phyloP scores from a whole-genome alignment of 306 rosid genomes.

The Gastrolobium villosum region DNA sequence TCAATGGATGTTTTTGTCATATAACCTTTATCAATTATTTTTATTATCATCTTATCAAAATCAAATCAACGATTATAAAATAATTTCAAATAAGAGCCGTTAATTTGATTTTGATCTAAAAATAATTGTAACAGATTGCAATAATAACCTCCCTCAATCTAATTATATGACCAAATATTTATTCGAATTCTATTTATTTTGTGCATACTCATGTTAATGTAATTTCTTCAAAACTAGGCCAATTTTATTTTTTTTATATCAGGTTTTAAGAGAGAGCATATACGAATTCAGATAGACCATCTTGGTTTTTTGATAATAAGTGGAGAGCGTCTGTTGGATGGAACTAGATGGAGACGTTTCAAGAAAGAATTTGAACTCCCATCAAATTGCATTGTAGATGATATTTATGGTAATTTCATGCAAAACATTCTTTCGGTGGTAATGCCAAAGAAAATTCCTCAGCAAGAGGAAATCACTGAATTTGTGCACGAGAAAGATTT shows the following conservation, averaged over 20 bases:
- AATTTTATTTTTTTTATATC: slow-evolving; percentile 12
- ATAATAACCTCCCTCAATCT: no score
- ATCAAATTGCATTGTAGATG: slow-evolving; percentile 43
- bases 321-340: slow-evolving; percentile 47
- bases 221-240: not conserved
- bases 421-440: slow-evolving; percentile 52
- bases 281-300: slow-evolving; percentile 54
- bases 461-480: slow-evolving; percentile 22
- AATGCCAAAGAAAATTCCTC: slow-evolving; percentile 49
- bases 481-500: not conserved
- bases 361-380: slow-evolving; percentile 55
- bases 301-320: slow-evolving; percentile 53
- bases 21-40: no score
- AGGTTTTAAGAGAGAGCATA: slow-evolving; percentile 60
- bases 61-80: no score
- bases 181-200: not conserved
- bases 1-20: no score
- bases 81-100: no score
- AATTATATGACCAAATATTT: not conserved
- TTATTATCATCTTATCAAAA: no score
- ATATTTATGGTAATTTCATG: slow-evolving; percentile 45
- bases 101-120: no score
- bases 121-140: no score
- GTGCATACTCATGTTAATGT: not conserved
- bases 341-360: slow-evolving; percentile 58